Percentiles rank a stretch among this genome's conserved stretches.
phyloP scores from a whole-genome alignment of 208 protist species.

The Crithidia fasciculata region DNA sequence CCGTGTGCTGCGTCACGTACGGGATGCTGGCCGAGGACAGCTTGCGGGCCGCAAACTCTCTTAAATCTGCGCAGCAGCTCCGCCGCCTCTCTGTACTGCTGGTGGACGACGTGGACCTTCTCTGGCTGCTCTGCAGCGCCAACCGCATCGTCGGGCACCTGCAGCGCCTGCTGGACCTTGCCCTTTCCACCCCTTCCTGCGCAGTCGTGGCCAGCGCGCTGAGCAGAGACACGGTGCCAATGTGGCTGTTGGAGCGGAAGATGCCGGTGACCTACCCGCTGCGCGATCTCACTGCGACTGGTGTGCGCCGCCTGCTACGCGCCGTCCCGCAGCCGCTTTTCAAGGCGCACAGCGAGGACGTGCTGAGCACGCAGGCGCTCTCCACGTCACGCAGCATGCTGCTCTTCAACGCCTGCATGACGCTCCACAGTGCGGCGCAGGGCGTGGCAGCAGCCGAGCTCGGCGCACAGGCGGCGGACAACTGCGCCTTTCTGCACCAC shows the following conservation, averaged over 20 bases:
- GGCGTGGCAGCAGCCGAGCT: slow-evolving; percentile 2
- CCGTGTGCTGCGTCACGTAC: slow-evolving; percentile 23
- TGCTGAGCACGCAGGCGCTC: slow-evolving; percentile 9
- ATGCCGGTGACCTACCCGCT: slow-evolving; percentile 43
- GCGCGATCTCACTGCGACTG: slow-evolving; percentile 25
- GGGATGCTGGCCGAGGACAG: slow-evolving; percentile 4
- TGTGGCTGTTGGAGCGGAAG: slow-evolving; percentile 33
- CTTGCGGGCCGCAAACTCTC: neutral
- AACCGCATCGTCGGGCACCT: slow-evolving; percentile 35
- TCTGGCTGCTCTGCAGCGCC: slow-evolving; percentile 49
- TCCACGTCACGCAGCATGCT: slow-evolving; percentile 36
- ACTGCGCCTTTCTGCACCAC: slow-evolving; percentile 27
- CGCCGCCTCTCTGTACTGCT: slow-evolving; percentile 53
- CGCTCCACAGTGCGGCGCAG: slow-evolving; percentile 12
- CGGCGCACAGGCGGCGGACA: neutral
- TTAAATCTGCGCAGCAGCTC: neutral
- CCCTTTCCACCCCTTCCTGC: slow-evolving; percentile 44
- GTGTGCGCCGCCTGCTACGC: slow-evolving; percentile 27
- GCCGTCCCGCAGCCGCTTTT: slow-evolving; percentile 20
- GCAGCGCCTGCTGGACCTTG: slow-evolving; percentile 29
- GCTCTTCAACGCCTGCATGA: slow-evolving; percentile 40
- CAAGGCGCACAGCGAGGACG: slow-evolving; percentile 7
- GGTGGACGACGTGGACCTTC: slow-evolving; percentile 60
- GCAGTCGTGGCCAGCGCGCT: slow-evolving; percentile 52
- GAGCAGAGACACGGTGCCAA: slow-evolving; percentile 40